Evolutionary conservation across 2,329 filamentous ascomycete genomes (phyloP), one percentile per base, ranked within the genome.

Genomic region (Penicillium verrucosum): DNA sequence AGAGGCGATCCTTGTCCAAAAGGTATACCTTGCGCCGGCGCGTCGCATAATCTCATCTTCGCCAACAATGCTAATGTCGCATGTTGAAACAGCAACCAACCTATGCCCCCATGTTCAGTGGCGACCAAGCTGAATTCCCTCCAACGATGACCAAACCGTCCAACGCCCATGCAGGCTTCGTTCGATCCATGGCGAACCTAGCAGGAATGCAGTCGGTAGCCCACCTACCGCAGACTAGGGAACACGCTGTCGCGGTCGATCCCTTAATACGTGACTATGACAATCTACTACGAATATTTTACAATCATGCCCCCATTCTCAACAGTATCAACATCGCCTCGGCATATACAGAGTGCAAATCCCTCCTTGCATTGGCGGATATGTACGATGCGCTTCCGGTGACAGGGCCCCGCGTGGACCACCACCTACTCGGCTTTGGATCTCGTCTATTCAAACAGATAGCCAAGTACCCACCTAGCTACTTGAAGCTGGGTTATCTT

Each of bases 271-370:
- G 90, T 65, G 90, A 97, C 77, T 97, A 97, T 74, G 92, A 96
- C 72, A 97, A 97, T 72, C 82, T 97, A 23, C 95, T 97, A 73
- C 89, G 92, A 66, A 89, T 94, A 60, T 96, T 97, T 79, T 97
- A 97, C 81, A 96, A 97, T 73, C 90, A 95, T 72, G 80, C 91
- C 0, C 93, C 93, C 0, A 70, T 85, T 0, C 82, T 97, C 32
- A 92, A 96, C 74, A 83, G 85, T 27, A 82, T 94, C 72, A 96
- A 94, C 72, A 96, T 97, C 62, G 91, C 92, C 52, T 89, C 92
- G 59, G 92, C 92, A 25, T 97, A 97, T 70, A 87, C 94, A 42
- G 91, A 97, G 75, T 96, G 91, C 82, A 96, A 97, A 75, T 89
- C 90, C 12, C 83, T 97, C 3, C 83, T 97, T 40, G 85, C 86